These are phyloP conservation scores for Talaromyces sp. DNA, from an alignment of 2,329 filamentous ascomycete species.

Conservation along the genomic window DNA sequence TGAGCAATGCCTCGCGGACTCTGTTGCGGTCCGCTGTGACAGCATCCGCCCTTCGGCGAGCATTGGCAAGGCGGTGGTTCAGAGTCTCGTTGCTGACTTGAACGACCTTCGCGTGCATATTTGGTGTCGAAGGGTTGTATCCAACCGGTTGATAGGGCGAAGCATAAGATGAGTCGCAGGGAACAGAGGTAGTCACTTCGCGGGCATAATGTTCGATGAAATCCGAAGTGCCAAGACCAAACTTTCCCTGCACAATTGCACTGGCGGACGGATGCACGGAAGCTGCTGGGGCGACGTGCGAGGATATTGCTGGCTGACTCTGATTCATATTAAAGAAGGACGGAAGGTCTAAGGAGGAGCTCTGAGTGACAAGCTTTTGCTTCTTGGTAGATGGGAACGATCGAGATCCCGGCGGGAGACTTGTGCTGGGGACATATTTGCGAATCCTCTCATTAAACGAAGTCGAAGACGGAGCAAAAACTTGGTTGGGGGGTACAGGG, in stretches of 20 bases:
- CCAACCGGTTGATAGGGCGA: conserved; percentile 37
- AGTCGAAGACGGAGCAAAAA: too few relatives aligned
- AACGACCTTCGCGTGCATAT: conserved; percentile 23
- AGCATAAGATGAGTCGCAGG: not conserved
- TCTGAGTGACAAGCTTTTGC: too few relatives aligned
- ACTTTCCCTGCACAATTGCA: not conserved
- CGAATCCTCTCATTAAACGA: too few relatives aligned
- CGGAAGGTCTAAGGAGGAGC: too few relatives aligned
- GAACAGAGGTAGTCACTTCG: not conserved
- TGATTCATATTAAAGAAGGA: too few relatives aligned
- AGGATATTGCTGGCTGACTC: not conserved
- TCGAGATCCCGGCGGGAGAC: too few relatives aligned
- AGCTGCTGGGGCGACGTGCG: not conserved
- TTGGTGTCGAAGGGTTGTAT: conserved; percentile 35
- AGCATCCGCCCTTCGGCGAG: conserved; percentile 25
- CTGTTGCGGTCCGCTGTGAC: conserved; percentile 34
- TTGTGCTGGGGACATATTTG: too few relatives aligned
- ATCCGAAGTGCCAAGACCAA: not conserved
- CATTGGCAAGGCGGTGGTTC: conserved; percentile 23
- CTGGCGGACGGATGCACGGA: not conserved
- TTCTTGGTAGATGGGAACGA: too few relatives aligned
- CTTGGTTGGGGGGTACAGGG: too few relatives aligned
- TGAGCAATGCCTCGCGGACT: conserved; percentile 27
- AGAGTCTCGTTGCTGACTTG: conserved; percentile 27
- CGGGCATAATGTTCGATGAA: not conserved